phyloP scores from a whole-genome alignment of 1,284 basidiomycete species.

The Leccinum ponderosum region DNA sequence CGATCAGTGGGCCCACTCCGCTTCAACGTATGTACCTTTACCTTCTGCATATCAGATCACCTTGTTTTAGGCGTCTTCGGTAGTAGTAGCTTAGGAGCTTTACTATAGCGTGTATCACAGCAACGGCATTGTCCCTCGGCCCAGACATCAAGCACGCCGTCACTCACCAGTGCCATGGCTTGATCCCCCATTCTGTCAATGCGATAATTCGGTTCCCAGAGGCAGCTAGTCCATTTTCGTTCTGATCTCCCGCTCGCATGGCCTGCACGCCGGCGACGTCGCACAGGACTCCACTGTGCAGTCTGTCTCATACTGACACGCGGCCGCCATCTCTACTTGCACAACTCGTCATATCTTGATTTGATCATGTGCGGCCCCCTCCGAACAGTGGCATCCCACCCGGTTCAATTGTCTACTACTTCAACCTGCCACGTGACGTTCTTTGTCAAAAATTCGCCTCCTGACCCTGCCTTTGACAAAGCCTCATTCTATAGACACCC shows the following conservation, averaged over 20 bases:
- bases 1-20: conserved; percentile 16
- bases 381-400: conserved; percentile 1
- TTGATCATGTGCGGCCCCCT: conserved; percentile 6
- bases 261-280: conserved; percentile 17
- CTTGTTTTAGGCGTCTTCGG: conserved; percentile 24
- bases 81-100: conserved; percentile 18
- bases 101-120: conserved; percentile 11
- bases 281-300: conserved; percentile 1
- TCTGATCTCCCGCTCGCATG: conserved; percentile 21
- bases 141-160: conserved; percentile 3
- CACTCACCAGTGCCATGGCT: not conserved
- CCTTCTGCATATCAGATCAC: conserved; percentile 18
- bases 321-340: not conserved
- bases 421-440: conserved; percentile 24
- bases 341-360: conserved; percentile 4
- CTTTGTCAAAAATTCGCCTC: conserved; percentile 2
- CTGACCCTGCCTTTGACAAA: conserved; percentile 20
- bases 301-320: conserved; percentile 25
- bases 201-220: conserved; percentile 1
- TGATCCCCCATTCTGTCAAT: conserved; percentile 22
- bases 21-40: conserved; percentile 1
- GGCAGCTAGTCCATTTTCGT: conserved; percentile 15
- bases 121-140: conserved; percentile 24
- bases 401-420: conserved; percentile 14
- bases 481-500: conserved; percentile 4